Conservation (phyloP, 1,139 yeast species). For the Lizanozyma gosingica region DNA sequence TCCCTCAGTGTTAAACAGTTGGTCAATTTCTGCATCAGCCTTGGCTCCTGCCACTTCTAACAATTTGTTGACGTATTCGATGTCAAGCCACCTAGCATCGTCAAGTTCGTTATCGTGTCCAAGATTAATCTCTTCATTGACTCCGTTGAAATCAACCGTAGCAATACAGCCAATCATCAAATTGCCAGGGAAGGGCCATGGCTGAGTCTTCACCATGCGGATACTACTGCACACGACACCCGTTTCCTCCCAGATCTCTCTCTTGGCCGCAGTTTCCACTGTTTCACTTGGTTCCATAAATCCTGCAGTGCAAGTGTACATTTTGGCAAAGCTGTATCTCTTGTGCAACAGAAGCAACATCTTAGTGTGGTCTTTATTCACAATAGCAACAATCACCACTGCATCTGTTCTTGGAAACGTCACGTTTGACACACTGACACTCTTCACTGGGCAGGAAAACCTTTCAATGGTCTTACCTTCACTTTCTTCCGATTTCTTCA, state of each 20-base stretch:
- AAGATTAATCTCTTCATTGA: constrained; percentile 52
- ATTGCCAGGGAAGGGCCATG: constrained; percentile 95
- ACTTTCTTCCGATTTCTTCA: constrained; percentile 18
- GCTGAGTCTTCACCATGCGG: constrained; percentile 66
- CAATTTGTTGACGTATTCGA: constrained; percentile 39
- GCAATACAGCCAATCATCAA: constrained; percentile 91
- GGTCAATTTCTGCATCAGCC: constrained; percentile 24
- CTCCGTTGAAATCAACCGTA: constrained; percentile 54
- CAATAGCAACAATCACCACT: constrained; percentile 72
- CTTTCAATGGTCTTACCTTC: constrained; percentile 4
- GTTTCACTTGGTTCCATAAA: constrained; percentile 94
- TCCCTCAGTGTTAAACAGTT: constrained; percentile 25
- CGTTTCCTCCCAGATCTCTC: constrained; percentile 95
- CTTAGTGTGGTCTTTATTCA: constrained; percentile 51
- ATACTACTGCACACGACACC: constrained; percentile 59
- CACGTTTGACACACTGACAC: constrained; percentile 44
- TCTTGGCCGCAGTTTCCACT: constrained; percentile 74
- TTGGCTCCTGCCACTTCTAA: constrained; percentile 26
- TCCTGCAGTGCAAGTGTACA: constrained; percentile 88
- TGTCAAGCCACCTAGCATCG: constrained; percentile 80
- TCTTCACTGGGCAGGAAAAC: constrained; percentile 44
- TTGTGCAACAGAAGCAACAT: constrained; percentile 65
- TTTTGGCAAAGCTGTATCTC: constrained; percentile 33
- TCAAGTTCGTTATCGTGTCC: constrained; percentile 79
- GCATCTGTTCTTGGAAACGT: constrained; percentile 92